Percentiles rank a stretch among this genome's conserved stretches.
Conservation (phyloP, 2,329 filamentous ascomycete genomes). For the Trichoderma oligosporum region DNA sequence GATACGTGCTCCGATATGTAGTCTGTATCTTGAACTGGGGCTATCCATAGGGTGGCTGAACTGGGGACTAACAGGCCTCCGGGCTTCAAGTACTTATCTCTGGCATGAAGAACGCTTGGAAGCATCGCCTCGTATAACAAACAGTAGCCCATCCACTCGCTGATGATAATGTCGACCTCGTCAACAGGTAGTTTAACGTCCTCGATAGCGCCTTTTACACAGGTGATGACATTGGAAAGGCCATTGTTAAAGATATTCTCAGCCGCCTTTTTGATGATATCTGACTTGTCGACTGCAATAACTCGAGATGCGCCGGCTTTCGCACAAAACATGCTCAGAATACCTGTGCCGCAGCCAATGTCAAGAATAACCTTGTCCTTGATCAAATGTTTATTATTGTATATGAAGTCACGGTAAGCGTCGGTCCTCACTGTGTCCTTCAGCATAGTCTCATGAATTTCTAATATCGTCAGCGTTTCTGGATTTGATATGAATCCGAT, state of each 20-base stretch:
- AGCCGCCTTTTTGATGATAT: constrained; percentile 80
- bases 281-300: constrained; percentile 87
- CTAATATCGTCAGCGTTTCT: constrained; percentile 37
- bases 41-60: constrained; percentile 77
- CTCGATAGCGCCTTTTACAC: constrained; percentile 81
- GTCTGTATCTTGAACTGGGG: constrained; percentile 73
- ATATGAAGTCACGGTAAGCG: constrained; percentile 92
- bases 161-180: constrained; percentile 90
- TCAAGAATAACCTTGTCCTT: constrained; percentile 83
- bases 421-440: constrained; percentile 87
- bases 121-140: constrained; percentile 95
- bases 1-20: constrained; percentile 73
- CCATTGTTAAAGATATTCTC: constrained; percentile 82
- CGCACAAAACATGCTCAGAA: constrained; percentile 91
- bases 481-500: neutral
- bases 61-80: constrained; percentile 83
- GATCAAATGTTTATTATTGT: constrained; percentile 84
- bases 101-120: constrained; percentile 81
- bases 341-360: constrained; percentile 80
- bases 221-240: constrained; percentile 69
- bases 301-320: constrained; percentile 83
- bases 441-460: constrained; percentile 94
- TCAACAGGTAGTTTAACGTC: constrained; percentile 74
- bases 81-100: constrained; percentile 78
- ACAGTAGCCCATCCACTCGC: constrained; percentile 97